These are phyloP conservation scores for Lecanoromycetidae sp. DNA, from an alignment of 2,329 filamentous ascomycete genomes.

Conservation along the genomic window DNA sequence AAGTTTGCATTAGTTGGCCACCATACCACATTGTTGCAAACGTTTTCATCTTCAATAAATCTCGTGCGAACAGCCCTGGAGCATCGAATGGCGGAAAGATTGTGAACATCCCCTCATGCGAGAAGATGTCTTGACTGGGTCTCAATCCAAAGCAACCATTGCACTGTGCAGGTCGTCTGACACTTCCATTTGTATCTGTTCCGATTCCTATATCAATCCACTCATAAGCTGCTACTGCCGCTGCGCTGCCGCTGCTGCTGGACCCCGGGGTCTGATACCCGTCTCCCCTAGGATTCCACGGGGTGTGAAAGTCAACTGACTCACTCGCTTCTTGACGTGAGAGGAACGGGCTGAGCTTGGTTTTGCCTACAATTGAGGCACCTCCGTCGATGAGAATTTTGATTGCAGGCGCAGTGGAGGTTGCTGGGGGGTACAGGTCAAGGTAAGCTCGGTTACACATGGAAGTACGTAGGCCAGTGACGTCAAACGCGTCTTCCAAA, in stretches of 20 bases:
- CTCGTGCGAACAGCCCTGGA: neutral
- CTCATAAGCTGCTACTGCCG: constrained; percentile 30
- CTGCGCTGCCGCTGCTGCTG: constrained; percentile 31
- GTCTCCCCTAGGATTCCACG: constrained; percentile 36
- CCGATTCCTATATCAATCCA: constrained; percentile 32
- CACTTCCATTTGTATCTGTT: constrained; percentile 18
- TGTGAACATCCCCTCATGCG: constrained; percentile 14
- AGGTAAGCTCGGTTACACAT: constrained; percentile 6
- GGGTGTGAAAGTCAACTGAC: constrained; percentile 28
- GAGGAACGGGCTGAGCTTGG: constrained; percentile 16
- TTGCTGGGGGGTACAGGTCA: neutral
- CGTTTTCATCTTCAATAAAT: neutral
- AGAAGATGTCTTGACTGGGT: constrained; percentile 11
- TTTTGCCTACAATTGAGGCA: constrained; percentile 16
- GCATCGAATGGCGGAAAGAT: neutral
- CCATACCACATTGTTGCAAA: neutral
- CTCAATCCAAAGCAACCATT: constrained; percentile 19
- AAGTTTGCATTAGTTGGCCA: neutral
- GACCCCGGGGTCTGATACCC: constrained; percentile 32
- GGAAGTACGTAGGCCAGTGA: neutral
- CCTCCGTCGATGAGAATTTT: neutral
- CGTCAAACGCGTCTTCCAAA: constrained; percentile 10
- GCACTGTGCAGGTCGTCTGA: constrained; percentile 16
- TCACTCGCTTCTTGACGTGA: constrained; percentile 20
- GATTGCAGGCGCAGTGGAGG: neutral